phyloP scores from a whole-genome alignment of 169 alveolate species.

The Plasmodium cynomolgi region DNA sequence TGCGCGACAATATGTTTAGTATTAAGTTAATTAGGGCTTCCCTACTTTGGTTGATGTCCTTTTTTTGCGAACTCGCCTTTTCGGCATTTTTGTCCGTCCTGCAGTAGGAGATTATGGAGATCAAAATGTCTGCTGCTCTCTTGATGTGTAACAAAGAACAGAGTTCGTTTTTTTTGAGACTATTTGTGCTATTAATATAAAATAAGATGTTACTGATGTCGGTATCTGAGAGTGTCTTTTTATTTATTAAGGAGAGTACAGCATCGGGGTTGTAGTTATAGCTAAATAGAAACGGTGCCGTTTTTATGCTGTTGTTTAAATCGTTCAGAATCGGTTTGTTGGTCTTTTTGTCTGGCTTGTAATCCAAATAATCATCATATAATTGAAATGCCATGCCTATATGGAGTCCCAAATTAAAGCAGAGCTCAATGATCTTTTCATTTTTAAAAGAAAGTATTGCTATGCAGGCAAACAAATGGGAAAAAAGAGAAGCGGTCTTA shows the following conservation, averaged over 20 bases:
- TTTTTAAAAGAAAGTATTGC: conserved; percentile 68
- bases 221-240: conserved; percentile 10
- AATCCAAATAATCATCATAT: conserved; percentile 90
- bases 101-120: conserved; percentile 34
- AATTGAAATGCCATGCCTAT: conserved; percentile 92
- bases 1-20: conserved; percentile 21
- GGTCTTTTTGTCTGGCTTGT: conserved; percentile 51
- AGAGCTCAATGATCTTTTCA: conserved; percentile 63
- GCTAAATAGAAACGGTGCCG: conserved; percentile 83
- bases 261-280: conserved; percentile 29
- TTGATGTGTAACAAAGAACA: conserved; percentile 64
- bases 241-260: conserved; percentile 43
- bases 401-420: conserved; percentile 87
- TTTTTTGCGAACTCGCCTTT: conserved; percentile 1
- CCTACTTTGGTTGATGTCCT: conserved; percentile 26
- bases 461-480: conserved; percentile 69
- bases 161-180: conserved; percentile 69
- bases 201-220: conserved; percentile 39
- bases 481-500: conserved; percentile 83
- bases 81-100: background rate
- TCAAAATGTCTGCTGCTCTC: conserved; percentile 51
- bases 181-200: conserved; percentile 37
- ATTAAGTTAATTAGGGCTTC: conserved; percentile 31
- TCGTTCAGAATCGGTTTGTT: conserved; percentile 91
- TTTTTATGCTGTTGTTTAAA: conserved; percentile 81